Base-by-base conservation (phyloP, 2,329 filamentous ascomycete species). In the Hirsutella thompsonii region DNA sequence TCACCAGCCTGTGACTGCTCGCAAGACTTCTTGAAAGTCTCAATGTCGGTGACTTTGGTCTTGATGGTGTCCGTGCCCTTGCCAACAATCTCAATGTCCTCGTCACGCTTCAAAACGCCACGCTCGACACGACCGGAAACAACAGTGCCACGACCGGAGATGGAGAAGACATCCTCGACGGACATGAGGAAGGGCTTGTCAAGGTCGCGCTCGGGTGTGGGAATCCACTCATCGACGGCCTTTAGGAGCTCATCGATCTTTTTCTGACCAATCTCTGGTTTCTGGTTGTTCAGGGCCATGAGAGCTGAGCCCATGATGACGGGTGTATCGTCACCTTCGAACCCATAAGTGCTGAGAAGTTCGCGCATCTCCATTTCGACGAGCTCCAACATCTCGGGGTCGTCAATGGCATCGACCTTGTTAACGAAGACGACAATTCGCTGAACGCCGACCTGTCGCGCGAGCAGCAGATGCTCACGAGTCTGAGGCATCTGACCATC, bases 351-450 rank as follows among this genome's bases (percentile, higher is more conserved):
- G 57, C 60, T 78, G 46, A 98, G 82, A 42, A 98, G 81, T 70
- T 98, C 92, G 59, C 92, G 87, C 92, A 98, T 98, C 74, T 98
- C 92, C 83, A 98, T 94, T 78, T 98, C 92, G 62, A 98, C 92
- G 45, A 98, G 85, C 72, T 98, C 92, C 79, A 98, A 78, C 92
- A 98, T 98, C 70, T 98, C 92, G 47, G 86, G 84, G 72, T 98
- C 92, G 54, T 96, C 90, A 48, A 98, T 79, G 51, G 88, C 86
- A 64, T 98, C 92, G 61, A 96, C 77, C 78, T 98, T 98, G 84
- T 98, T 98, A 67, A 98, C 92, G 64, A 98, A 98, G 54, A 98
- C 93, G 50, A 98, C 92, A 52, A 96, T 90, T 69, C 81, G 87
- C 74, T 96, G 86, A 52, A 98, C 87, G 76, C 92, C 92, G 60